Conservation (phyloP, 78 protist genomes). For the Tieghemostelium lacteum region DNA sequence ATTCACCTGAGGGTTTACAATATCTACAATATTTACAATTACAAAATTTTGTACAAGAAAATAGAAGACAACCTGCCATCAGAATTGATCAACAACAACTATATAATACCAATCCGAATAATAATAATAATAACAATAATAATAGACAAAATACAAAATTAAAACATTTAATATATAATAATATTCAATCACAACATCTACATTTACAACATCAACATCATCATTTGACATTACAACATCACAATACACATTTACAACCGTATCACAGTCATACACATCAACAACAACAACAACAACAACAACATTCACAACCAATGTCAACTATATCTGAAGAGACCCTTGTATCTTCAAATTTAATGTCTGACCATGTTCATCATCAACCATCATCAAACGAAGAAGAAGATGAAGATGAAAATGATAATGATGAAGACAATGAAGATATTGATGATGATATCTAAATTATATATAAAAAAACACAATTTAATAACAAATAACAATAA, state of each 20-base stretch:
- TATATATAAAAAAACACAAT: no score
- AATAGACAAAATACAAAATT: no score
- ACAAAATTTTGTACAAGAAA: slow-evolving; percentile 10
- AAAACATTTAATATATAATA: no score
- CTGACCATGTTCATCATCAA: no score
- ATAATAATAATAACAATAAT: no score
- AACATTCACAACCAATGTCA: background rate
- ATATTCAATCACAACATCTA: background rate
- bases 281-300: background rate
- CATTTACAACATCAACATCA: background rate
- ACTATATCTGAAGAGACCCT: no score
- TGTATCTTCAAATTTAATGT: no score
- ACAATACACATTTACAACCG: background rate
- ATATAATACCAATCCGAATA: background rate
- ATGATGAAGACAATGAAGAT: no score
- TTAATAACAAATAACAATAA: no score
- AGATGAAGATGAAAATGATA: no score
- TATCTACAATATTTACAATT: slow-evolving; percentile 41
- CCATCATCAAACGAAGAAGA: no score
- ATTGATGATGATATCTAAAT: no score
- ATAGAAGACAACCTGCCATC: background rate
- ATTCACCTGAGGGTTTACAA: slow-evolving; percentile 52
- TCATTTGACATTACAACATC: background rate
- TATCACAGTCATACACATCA: background rate
- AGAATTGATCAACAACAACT: background rate